Evolutionary conservation across 441 rosid genomes (phyloP).

Genomic region (Mallotus japonicus): DNA sequence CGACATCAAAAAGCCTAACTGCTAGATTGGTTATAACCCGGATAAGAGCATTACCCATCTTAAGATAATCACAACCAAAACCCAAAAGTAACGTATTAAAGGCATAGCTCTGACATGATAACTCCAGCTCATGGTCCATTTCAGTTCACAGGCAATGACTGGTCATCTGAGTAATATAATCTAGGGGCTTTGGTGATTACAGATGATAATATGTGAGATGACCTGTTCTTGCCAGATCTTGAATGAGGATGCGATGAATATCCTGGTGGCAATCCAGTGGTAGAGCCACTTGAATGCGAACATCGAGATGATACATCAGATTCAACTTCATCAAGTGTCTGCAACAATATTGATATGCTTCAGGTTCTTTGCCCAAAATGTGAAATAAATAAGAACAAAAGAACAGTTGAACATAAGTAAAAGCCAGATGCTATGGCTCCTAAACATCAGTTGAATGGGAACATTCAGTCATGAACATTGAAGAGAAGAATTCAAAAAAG

Average conservation of each 20-base stretch:
- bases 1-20: too few relatives aligned
- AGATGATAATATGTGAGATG: not conserved
- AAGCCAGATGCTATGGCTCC: not conserved
- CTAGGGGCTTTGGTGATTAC: not conserved
- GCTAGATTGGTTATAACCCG: too few relatives aligned
- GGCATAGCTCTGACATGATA: not conserved
- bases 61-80: not conserved
- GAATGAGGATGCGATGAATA: not conserved
- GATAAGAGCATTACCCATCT: not conserved
- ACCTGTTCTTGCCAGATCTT: not conserved
- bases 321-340: slow-evolving; percentile 32
- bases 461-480: too few relatives aligned
- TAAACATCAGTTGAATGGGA: too few relatives aligned
- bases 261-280: slow-evolving; percentile 9
- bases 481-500: too few relatives aligned
- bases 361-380: not conserved
- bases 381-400: not conserved
- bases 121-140: not conserved
- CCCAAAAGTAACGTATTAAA: not conserved
- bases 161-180: slow-evolving; percentile 1
- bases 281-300: slow-evolving; percentile 6
- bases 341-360: slow-evolving; percentile 5
- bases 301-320: slow-evolving; percentile 21
- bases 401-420: not conserved
- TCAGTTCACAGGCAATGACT: not conserved